A percentile compares a stretch with the other conserved stretches of the same genome.
phyloP scores from a whole-genome alignment of 495 filamentous ascomycete species.

The Penicillium taxi region DNA sequence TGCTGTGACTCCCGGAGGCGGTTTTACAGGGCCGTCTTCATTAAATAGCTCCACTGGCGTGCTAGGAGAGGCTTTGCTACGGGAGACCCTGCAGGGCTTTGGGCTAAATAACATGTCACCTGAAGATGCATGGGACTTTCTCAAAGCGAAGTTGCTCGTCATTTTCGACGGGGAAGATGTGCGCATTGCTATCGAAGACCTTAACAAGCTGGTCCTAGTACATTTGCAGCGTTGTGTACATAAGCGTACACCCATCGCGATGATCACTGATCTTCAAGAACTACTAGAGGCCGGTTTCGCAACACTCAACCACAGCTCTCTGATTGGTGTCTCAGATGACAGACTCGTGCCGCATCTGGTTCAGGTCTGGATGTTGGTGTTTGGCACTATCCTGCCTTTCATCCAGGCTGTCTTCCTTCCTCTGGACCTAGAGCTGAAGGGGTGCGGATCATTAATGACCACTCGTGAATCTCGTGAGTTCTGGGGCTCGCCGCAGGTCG shows the following conservation, averaged over 20 bases:
- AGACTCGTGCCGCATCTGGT: slow-evolving; percentile 77
- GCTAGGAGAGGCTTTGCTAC: slow-evolving; percentile 33
- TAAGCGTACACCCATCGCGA: slow-evolving; percentile 54
- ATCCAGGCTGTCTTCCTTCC: slow-evolving; percentile 95
- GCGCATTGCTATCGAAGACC: slow-evolving; percentile 82
- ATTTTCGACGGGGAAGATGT: slow-evolving; percentile 93
- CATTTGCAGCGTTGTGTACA: slow-evolving; percentile 74
- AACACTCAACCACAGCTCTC: slow-evolving; percentile 67
- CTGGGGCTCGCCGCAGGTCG: slow-evolving; percentile 56
- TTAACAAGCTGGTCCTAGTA: slow-evolving; percentile 79
- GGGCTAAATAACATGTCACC: slow-evolving; percentile 74
- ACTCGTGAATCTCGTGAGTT: slow-evolving; percentile 74
- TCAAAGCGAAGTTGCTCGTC: slow-evolving; percentile 83
- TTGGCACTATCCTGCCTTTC: slow-evolving; percentile 83
- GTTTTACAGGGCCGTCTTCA: slow-evolving; percentile 35
- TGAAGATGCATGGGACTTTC: slow-evolving; percentile 90
- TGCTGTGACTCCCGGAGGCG: slow-evolving; percentile 12
- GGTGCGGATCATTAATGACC: slow-evolving; percentile 68
- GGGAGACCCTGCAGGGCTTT: slow-evolving; percentile 48
- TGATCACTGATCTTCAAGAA: slow-evolving; percentile 74
- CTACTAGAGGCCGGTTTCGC: slow-evolving; percentile 74
- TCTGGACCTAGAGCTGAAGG: slow-evolving; percentile 88
- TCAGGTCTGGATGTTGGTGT: slow-evolving; percentile 88
- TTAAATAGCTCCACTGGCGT: slow-evolving; percentile 25
- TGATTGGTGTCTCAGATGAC: slow-evolving; percentile 71